These are phyloP conservation scores for Talaromyces amestolkiae DNA, from an alignment of 2,329 filamentous ascomycete species.

Conservation along the genomic window DNA sequence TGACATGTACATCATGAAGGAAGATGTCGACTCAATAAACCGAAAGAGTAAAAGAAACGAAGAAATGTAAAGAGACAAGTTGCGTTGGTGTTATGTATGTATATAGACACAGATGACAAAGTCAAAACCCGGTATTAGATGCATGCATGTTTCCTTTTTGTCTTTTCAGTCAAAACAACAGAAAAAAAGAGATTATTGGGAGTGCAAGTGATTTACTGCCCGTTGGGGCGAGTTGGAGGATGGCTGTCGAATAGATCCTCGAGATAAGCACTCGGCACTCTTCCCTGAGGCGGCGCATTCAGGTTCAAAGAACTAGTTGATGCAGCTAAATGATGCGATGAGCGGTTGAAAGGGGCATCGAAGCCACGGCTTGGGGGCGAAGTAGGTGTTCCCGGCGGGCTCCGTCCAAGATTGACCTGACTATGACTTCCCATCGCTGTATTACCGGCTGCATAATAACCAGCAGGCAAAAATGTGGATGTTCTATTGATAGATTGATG, in stretches of 20 bases:
- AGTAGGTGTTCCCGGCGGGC: slow-evolving; percentile 65
- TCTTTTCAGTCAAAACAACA: not conserved
- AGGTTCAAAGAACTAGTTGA: slow-evolving; percentile 62
- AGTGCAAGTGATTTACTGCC: not conserved
- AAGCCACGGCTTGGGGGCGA: slow-evolving; percentile 47
- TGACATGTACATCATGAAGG: slow-evolving; percentile 14
- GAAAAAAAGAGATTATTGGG: not conserved
- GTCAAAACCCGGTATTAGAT: not conserved
- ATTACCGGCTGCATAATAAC: slow-evolving; percentile 78
- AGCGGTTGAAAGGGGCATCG: slow-evolving; percentile 29
- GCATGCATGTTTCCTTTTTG: not conserved
- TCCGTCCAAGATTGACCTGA: slow-evolving; percentile 45
- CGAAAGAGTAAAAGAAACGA: not conserved
- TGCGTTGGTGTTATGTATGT: not conserved
- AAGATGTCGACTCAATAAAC: not conserved
- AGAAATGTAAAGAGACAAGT: not conserved
- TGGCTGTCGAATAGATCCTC: slow-evolving; percentile 86
- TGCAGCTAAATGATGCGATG: slow-evolving; percentile 31
- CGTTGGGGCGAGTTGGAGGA: slow-evolving; percentile 22
- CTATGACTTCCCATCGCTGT: slow-evolving; percentile 48
- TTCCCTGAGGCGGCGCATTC: slow-evolving; percentile 63
- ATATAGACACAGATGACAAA: not conserved
- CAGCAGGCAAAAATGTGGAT: slow-evolving; percentile 79
- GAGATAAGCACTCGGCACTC: slow-evolving; percentile 83
- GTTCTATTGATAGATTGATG: slow-evolving; percentile 61